Evolutionary conservation across 2,329 filamentous ascomycete species (phyloP).

Genomic region (Fusarium domesticum): DNA sequence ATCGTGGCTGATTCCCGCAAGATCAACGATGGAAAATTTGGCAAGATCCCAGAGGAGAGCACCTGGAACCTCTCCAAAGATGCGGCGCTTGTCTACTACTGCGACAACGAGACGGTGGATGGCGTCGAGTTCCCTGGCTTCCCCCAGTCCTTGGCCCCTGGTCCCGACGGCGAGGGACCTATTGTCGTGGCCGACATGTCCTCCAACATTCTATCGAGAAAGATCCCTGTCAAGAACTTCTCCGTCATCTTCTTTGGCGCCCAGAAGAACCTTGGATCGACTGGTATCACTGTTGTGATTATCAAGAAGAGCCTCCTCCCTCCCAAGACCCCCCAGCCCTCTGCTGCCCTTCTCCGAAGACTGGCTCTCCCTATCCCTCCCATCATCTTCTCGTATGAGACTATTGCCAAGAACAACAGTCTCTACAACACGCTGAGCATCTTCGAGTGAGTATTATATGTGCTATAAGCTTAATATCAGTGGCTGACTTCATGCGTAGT

Average conservation of each 20-base stretch:
- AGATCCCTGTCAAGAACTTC: slow-evolving; percentile 74
- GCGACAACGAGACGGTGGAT: slow-evolving; percentile 92
- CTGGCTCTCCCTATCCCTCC: slow-evolving; percentile 76
- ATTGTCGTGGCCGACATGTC: slow-evolving; percentile 91
- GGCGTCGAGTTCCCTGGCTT: slow-evolving; percentile 84
- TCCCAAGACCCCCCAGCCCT: slow-evolving; percentile 61
- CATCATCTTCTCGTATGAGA: slow-evolving; percentile 77
- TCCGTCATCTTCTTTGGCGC: slow-evolving; percentile 87
- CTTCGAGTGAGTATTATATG: slow-evolving; percentile 60
- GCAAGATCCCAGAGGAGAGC: slow-evolving; percentile 72
- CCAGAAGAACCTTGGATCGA: slow-evolving; percentile 88
- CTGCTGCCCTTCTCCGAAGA: slow-evolving; percentile 65
- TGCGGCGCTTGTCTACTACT: slow-evolving; percentile 79
- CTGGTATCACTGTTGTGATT: slow-evolving; percentile 83
- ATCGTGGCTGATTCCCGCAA: slow-evolving; percentile 63
- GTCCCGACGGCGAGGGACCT: slow-evolving; percentile 59
- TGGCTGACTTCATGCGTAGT: slow-evolving; percentile 41
- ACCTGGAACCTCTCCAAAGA: slow-evolving; percentile 71
- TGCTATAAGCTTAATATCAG: neutral
- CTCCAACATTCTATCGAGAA: slow-evolving; percentile 85
- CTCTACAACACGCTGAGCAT: slow-evolving; percentile 96
- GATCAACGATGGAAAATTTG: slow-evolving; percentile 76
- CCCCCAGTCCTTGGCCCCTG: slow-evolving; percentile 61
- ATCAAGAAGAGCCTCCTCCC: slow-evolving; percentile 78
- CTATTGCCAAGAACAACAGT: slow-evolving; percentile 86